These are phyloP conservation scores for Galeopsis tetrahit DNA, from an alignment of 257 asterid genomes.

Conservation along the genomic window DNA sequence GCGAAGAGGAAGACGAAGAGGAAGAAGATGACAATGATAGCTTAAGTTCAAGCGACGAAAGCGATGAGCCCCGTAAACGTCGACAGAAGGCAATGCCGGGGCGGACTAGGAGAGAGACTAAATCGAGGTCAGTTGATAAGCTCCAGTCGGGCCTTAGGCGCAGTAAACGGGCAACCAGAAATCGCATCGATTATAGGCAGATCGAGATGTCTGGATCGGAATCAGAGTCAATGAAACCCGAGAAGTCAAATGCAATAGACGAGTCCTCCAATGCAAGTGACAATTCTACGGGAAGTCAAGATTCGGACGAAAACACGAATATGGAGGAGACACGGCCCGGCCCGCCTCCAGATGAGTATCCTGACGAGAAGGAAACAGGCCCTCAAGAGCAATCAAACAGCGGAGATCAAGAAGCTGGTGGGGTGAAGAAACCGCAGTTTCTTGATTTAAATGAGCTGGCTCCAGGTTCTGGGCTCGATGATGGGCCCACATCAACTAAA, in stretches of 20 bases:
- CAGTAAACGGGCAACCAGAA: conserved; percentile 84
- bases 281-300: conserved; percentile 52
- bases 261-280: conserved; percentile 49
- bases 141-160: conserved; percentile 82
- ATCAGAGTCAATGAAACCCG: conserved; percentile 53
- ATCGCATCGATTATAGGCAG: conserved; percentile 70
- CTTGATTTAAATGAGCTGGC: conserved; percentile 94
- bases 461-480: conserved; percentile 86
- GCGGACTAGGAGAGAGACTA: conserved; percentile 76
- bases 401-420: conserved; percentile 52
- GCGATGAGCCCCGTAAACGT: conserved; percentile 51
- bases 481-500: conserved; percentile 61
- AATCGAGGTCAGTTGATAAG: conserved; percentile 63
- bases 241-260: conserved; percentile 47
- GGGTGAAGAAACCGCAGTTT: conserved; percentile 59
- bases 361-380: conserved; percentile 39
- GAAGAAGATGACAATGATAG: conserved; percentile 71
- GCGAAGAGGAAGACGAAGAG: conserved; percentile 84
- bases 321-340: conserved; percentile 45
- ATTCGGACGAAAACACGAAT: conserved; percentile 48
- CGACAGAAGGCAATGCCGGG: conserved; percentile 46
- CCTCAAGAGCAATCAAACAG: conserved; percentile 42
- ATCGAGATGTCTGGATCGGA: conserved; percentile 88
- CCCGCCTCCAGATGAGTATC: conserved; percentile 43
- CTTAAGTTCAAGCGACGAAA: conserved; percentile 67